Evolutionary conservation across 2,329 filamentous ascomycete species (phyloP), one percentile per base, ranked within the genome.

Genomic region (Trichoderma arundinaceum): DNA sequence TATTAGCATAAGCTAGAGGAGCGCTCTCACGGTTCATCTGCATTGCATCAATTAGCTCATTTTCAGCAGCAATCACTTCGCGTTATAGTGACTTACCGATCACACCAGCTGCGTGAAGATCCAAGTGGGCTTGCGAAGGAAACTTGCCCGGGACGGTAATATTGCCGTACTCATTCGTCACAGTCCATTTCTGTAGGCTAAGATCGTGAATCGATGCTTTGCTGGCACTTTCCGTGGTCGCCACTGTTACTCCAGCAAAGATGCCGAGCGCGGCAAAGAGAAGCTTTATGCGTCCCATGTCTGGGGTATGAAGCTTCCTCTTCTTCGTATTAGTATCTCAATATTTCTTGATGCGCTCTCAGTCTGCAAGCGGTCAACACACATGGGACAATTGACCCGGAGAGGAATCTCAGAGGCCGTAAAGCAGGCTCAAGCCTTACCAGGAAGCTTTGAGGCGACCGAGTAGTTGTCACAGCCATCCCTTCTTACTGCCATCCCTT

Each of bases 91-190:
- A 64, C 65, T 64, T 35, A 66, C 79, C 80, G 68, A 88, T 87
- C 3, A 86, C 78, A 7, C 82, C 75, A 22, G 81, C 82, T 28
- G 80, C 79, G 48, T 79, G 80, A 1, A 89, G 77, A 71, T 89
- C 86, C 13, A 89, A 73, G 73, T 89, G 86, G 1, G 80, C 85
- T 58, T 88, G 84, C 0, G 84, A 87, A 2, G 86, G 86, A 4
- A 87, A 78, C 22, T 77, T 77, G 1, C 80, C 86, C 0, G 84
- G 82, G 1, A 88, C 82, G 0, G 68, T 68, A 19, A 70, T 70
- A 41, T 68, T 69, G 53, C 64, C 62, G 60, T 66, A 43, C 7
- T 66, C 65, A 17, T 66, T 66, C 2, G 65, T 66, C 17, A 66
- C 65, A 6, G 59, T 64, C 65, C 65, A 66, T 12, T 48, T 46